These are phyloP conservation scores for Quercus dentata DNA, from an alignment of 306 rosid genomes.

Conservation along the genomic window DNA sequence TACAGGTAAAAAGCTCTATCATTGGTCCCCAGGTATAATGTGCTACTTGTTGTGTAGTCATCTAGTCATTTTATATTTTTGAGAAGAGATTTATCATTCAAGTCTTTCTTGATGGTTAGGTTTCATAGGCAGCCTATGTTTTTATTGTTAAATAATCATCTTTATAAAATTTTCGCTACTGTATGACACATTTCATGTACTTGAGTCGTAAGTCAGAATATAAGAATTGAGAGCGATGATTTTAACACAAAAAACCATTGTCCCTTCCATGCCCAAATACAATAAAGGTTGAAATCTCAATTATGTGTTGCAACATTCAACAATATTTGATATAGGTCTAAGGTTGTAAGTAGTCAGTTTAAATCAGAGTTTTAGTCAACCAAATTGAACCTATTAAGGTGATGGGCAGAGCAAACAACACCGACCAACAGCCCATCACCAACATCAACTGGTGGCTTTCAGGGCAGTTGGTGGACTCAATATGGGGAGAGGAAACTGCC, in stretches of 20 bases:
- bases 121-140: neutral
- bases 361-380: too few species aligned
- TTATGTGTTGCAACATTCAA: too few species aligned
- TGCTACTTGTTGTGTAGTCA: neutral
- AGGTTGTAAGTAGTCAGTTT: too few species aligned
- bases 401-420: too few species aligned
- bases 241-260: neutral
- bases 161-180: neutral
- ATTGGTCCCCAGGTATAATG: neutral
- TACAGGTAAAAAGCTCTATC: slow-evolving; percentile 52
- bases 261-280: too few species aligned
- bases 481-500: too few species aligned
- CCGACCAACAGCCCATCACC: too few species aligned
- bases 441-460: too few species aligned
- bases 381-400: too few species aligned
- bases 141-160: neutral
- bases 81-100: neutral
- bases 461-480: too few species aligned
- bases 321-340: too few species aligned
- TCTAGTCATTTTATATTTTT: neutral
- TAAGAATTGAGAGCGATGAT: neutral
- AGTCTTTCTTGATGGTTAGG: neutral
- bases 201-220: neutral
- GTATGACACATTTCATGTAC: neutral
- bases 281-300: too few species aligned